Percentiles rank a stretch among this genome's conserved stretches.
Conservation (phyloP, 345 rosid genomes). For the Bruguiera sexangula region DNA sequence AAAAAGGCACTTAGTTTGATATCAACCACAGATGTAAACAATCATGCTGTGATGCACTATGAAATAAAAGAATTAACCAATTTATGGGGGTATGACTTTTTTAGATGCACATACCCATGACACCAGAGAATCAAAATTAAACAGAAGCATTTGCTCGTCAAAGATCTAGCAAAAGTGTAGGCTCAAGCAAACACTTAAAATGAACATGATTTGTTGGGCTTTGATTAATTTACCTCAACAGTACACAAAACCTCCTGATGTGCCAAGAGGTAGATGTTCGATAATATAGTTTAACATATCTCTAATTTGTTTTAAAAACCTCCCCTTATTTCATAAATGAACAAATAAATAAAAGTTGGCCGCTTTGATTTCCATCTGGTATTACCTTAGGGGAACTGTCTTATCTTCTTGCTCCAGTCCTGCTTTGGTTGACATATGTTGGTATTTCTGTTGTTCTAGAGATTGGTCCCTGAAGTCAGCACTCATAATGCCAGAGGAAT, state of each 20-base stretch:
- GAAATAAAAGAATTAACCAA: background rate
- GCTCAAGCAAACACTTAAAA: no score
- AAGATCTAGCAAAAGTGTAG: no score
- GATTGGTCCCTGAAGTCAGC: constrained; percentile 23
- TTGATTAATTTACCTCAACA: background rate
- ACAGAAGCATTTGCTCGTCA: no score
- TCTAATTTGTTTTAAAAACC: background rate
- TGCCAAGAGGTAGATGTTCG: background rate
- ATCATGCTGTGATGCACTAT: background rate
- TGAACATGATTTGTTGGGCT: no score
- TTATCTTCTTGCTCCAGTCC: constrained; percentile 42
- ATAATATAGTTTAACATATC: background rate
- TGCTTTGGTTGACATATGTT: constrained; percentile 23
- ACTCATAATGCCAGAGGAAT: constrained; percentile 26
- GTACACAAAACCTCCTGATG: background rate
- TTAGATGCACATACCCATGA: no score
- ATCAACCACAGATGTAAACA: constrained; percentile 2
- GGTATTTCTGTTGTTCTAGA: constrained; percentile 21
- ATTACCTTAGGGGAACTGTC: constrained; percentile 66
- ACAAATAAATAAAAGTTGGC: background rate
- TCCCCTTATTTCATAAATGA: background rate
- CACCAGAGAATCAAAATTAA: no score
- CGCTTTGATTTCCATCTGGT: background rate
- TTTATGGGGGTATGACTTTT: background rate
- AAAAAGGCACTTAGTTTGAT: background rate